Evolutionary conservation across 306 rosid species (phyloP).

Genomic region (Oemleria cerasiformis): DNA sequence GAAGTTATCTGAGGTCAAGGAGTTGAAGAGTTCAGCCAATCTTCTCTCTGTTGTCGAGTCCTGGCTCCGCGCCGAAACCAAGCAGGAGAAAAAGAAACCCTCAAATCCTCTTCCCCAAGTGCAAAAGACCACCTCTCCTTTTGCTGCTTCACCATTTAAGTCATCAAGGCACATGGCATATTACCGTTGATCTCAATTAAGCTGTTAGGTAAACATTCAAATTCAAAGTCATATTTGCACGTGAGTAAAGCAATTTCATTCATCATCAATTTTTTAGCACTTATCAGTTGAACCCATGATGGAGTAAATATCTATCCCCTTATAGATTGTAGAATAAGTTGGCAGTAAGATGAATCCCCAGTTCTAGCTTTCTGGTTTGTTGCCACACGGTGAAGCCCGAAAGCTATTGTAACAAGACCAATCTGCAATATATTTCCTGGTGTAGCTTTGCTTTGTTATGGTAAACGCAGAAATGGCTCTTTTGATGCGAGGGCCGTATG

Average conservation of each 20-base stretch:
- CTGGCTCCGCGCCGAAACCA: constrained; percentile 86
- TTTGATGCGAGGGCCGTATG: neutral
- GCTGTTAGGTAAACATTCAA: neutral
- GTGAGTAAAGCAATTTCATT: constrained; percentile 19
- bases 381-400: too few species aligned
- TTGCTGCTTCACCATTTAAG: constrained; percentile 50
- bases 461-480: neutral
- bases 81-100: constrained; percentile 57
- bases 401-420: too few species aligned
- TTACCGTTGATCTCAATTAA: constrained; percentile 48
- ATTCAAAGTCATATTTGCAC: neutral
- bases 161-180: constrained; percentile 89
- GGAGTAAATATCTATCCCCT: neutral
- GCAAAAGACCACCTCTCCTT: constrained; percentile 37
- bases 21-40: constrained; percentile 69
- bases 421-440: neutral
- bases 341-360: constrained; percentile 5
- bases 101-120: constrained; percentile 35
- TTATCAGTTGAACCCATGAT: neutral
- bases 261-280: neutral
- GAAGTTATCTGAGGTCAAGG: constrained; percentile 64
- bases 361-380: neutral
- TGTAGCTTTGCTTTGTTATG: neutral
- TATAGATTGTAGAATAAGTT: constrained; percentile 10
- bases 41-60: constrained; percentile 86